Evolutionary conservation across 1,284 basidiomycete species (phyloP).

Genomic region (Golubevia sp.): DNA sequence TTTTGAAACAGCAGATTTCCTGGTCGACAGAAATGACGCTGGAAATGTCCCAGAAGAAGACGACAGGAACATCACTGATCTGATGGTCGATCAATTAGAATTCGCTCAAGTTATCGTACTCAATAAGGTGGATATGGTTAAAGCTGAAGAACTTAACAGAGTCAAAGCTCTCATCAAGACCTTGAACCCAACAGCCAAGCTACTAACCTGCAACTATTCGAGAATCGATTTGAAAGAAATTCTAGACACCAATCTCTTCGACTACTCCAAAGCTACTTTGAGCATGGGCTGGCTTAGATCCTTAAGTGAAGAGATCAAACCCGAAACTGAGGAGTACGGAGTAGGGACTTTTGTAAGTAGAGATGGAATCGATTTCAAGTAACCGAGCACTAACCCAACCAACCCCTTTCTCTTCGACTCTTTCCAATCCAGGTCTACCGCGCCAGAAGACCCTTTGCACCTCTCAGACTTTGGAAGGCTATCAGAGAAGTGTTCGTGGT

Average conservation of each 20-base stretch:
- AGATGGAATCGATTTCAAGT: neutral
- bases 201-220: constrained; percentile 59
- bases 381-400: neutral
- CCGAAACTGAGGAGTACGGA: constrained; percentile 63
- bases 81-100: constrained; percentile 64
- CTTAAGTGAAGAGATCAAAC: constrained; percentile 62
- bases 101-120: constrained; percentile 65
- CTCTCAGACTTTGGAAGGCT: constrained; percentile 63
- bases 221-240: constrained; percentile 62
- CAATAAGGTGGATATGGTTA: constrained; percentile 64
- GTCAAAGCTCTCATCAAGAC: constrained; percentile 60
- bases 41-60: constrained; percentile 61
- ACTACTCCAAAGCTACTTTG: constrained; percentile 63
- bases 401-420: constrained; percentile 32
- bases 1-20: constrained; percentile 64
- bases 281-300: constrained; percentile 65
- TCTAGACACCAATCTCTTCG: constrained; percentile 60
- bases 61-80: constrained; percentile 65
- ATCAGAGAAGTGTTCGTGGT: constrained; percentile 64
- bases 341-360: constrained; percentile 43
- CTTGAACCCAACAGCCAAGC: constrained; percentile 63
- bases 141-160: constrained; percentile 46
- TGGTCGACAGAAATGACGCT: constrained; percentile 61
- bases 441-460: constrained; percentile 64
- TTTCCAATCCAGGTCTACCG: constrained; percentile 55